phyloP scores from a whole-genome alignment of 306 rosid genomes.

The Pyrus pyrifolia region DNA sequence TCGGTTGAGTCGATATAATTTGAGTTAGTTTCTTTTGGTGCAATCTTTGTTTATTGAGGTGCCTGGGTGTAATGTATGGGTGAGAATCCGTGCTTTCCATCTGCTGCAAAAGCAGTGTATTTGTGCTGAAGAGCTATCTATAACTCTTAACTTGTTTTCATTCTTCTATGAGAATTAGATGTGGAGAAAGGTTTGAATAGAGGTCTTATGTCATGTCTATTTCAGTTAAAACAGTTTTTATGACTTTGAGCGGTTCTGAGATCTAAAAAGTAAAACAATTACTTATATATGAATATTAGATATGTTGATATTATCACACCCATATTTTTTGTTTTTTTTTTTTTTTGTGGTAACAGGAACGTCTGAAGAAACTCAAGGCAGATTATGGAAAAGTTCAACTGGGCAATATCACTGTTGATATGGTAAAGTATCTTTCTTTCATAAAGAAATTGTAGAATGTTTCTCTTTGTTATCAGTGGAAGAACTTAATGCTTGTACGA shows the following conservation, averaged over 20 bases:
- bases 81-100: not conserved
- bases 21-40: not conserved
- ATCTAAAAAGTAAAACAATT: not conserved
- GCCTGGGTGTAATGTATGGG: not conserved
- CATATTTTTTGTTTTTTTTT: not conserved
- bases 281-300: not conserved
- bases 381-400: slow-evolving; percentile 78
- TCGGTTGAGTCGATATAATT: not conserved
- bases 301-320: not conserved
- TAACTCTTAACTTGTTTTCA: not conserved
- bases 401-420: slow-evolving; percentile 86
- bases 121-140: not conserved
- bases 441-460: not conserved
- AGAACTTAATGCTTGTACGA: not conserved
- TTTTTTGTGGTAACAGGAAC: slow-evolving; percentile 52
- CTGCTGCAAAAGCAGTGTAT: not conserved
- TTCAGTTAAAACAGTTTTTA: not conserved
- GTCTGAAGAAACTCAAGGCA: slow-evolving; percentile 74
- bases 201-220: not conserved
- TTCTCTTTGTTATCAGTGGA: not conserved
- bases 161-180: not conserved
- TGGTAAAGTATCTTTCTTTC: slow-evolving; percentile 40
- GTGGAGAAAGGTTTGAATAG: not conserved
- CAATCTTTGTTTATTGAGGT: not conserved
- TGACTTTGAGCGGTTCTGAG: not conserved